Base-by-base conservation (phyloP, 306 rosid genomes). In the Citrullus colocynthis region DNA sequence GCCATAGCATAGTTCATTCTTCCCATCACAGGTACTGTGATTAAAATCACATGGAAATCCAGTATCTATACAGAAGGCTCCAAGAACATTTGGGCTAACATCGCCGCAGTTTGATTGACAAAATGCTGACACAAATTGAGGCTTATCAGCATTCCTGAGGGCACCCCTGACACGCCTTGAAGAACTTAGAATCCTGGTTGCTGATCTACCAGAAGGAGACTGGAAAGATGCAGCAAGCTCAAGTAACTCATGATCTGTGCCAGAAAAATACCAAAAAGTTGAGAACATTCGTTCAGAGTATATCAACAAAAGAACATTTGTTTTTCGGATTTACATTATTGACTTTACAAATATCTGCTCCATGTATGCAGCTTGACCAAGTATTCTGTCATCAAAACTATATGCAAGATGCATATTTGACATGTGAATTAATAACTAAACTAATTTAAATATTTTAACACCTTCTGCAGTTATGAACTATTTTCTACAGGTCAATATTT, bases 81-180 rank as follows among this genome's bases (percentile, higher is more conserved):
- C 98, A 62, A 89, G 89, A 78, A 93, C 97, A 81, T 93, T 93
- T 74, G 98, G 98, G 84, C 96, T 93, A 78, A 93, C 98, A 86
- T 93, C 98, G 72, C 98, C 98, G 74, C 94, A 91, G 81, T 93
- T 93, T 21, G 98, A 85, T 79, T 93, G 98, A 78, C 98, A 93
- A 84, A 93, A 93, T 62, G 93, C 98, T 77, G 98, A 88, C 24
- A 91, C 97, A 85, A 93, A 93, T 77, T 64, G 79, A 77, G 97
- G 94, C 81, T 81, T 86, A 77, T 82, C 86, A 83, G 74, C 89
- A 75, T 86, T 86, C 88, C 82, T 82, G 37, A 78, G 82, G 82
- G 85, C 80, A 81, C 87, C 85, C 81, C 98, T 88, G 79, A 93
- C 97, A 64, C 96, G 94, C 78, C 83, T 88, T 55, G 93, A 88